Evolutionary conservation across 495 filamentous ascomycete genomes (phyloP).

Genomic region (Annulohypoxylon bovei): DNA sequence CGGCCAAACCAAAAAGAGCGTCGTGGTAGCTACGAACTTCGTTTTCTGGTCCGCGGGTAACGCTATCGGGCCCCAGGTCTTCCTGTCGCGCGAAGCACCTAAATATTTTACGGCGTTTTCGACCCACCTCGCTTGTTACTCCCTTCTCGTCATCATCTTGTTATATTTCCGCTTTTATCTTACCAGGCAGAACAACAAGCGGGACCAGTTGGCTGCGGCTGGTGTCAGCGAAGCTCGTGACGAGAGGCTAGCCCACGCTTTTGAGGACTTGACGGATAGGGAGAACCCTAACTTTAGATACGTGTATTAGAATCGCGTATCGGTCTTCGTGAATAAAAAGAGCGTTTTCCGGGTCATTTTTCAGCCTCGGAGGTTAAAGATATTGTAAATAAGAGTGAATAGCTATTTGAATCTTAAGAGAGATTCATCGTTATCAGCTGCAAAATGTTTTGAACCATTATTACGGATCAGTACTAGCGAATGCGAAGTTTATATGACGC

Average conservation of each 20-base stretch:
- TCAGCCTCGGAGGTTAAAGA: not conserved
- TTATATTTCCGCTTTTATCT: slow-evolving; percentile 60
- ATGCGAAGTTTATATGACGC: not conserved
- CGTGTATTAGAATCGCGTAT: slow-evolving; percentile 46
- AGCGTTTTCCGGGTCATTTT: not conserved
- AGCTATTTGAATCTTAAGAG: no score
- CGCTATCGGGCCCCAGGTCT: slow-evolving; percentile 64
- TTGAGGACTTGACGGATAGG: slow-evolving; percentile 67
- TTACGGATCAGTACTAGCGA: not conserved
- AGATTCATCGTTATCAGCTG: no score
- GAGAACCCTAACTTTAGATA: slow-evolving; percentile 68
- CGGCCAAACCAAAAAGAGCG: slow-evolving; percentile 65
- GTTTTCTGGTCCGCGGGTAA: slow-evolving; percentile 62
- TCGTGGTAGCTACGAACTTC: slow-evolving; percentile 60
- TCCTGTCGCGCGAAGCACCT: slow-evolving; percentile 59
- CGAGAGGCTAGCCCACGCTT: slow-evolving; percentile 58
- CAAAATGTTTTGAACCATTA: no score
- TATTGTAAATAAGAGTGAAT: not conserved
- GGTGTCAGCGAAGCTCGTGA: slow-evolving; percentile 55
- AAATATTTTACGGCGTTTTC: slow-evolving; percentile 64
- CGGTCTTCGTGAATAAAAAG: not conserved
- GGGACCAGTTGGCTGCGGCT: slow-evolving; percentile 55
- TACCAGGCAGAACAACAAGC: slow-evolving; percentile 55
- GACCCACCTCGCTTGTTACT: slow-evolving; percentile 66
- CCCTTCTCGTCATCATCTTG: slow-evolving; percentile 57